phyloP scores from a whole-genome alignment of 345 rosid genomes.

The Boechera divaricarpa region DNA sequence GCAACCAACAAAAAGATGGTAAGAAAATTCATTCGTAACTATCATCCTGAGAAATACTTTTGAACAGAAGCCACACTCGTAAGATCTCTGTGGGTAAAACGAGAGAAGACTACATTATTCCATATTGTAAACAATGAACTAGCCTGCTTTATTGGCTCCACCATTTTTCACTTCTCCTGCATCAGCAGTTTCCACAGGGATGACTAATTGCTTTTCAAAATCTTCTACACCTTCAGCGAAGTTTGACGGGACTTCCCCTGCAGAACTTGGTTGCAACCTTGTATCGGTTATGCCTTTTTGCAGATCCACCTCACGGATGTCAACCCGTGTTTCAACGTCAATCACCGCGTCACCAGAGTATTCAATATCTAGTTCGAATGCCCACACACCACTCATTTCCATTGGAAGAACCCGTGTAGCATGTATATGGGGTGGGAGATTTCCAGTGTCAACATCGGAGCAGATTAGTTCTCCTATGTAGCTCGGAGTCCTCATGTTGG shows the following conservation, averaged over 20 bases:
- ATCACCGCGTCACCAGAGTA: constrained; percentile 79
- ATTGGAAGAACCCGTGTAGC: constrained; percentile 76
- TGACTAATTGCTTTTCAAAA: constrained; percentile 63
- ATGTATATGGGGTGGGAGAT: constrained; percentile 85
- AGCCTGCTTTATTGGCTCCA: constrained; percentile 61
- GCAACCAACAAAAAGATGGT: constrained; percentile 25
- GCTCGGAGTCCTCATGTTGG: constrained; percentile 88
- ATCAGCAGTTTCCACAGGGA: constrained; percentile 55
- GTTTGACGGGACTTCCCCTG: constrained; percentile 57
- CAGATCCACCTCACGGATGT: constrained; percentile 66
- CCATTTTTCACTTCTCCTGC: constrained; percentile 51
- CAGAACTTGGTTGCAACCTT: constrained; percentile 51
- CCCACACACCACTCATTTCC: constrained; percentile 88
- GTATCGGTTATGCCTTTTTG: constrained; percentile 60
- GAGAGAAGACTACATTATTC: constrained; percentile 56
- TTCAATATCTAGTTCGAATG: constrained; percentile 86
- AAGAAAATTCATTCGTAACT: neutral
- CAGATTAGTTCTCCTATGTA: constrained; percentile 84
- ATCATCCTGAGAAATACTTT: constrained; percentile 9
- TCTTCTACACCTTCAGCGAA: constrained; percentile 70
- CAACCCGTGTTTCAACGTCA: constrained; percentile 80
- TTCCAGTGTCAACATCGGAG: constrained; percentile 64
- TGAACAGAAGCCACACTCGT: neutral
- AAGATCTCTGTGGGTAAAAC: constrained; percentile 14
- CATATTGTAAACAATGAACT: constrained; percentile 45